phyloP scores from a whole-genome alignment of 2,329 filamentous ascomycete genomes.

The Piedraia hortae region DNA sequence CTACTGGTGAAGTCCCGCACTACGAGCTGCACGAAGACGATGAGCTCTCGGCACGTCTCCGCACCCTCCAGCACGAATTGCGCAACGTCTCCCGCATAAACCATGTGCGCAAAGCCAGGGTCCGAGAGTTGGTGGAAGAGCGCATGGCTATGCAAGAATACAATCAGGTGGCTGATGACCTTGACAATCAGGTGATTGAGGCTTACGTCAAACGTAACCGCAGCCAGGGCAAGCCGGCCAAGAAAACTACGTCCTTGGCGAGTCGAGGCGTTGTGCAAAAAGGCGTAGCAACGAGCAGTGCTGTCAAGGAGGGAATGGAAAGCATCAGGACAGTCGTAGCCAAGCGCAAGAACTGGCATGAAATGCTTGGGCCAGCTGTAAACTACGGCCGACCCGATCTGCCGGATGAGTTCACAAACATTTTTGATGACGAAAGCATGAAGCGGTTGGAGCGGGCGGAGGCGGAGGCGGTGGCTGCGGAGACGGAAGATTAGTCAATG shows the following conservation, averaged over 20 bases:
- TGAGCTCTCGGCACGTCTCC: slow-evolving; percentile 70
- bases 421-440: slow-evolving; percentile 54
- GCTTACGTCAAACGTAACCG: slow-evolving; percentile 90
- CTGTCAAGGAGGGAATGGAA: slow-evolving; percentile 65
- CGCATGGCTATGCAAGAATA: slow-evolving; percentile 94
- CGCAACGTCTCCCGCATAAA: slow-evolving; percentile 67
- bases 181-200: slow-evolving; percentile 80
- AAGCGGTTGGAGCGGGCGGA: slow-evolving; percentile 44
- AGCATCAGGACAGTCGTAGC: slow-evolving; percentile 83
- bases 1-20: slow-evolving; percentile 34
- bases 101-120: slow-evolving; percentile 62
- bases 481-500: too few species aligned
- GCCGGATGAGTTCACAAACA: slow-evolving; percentile 41
- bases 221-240: slow-evolving; percentile 78
- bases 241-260: slow-evolving; percentile 34
- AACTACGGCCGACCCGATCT: slow-evolving; percentile 55
- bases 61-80: slow-evolving; percentile 56
- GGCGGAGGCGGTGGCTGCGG: slow-evolving; percentile 48
- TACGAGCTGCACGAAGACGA: slow-evolving; percentile 83
- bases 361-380: slow-evolving; percentile 74
- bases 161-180: slow-evolving; percentile 82
- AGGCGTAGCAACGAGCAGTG: slow-evolving; percentile 39
- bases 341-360: slow-evolving; percentile 63
- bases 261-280: slow-evolving; percentile 26
- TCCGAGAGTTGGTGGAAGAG: slow-evolving; percentile 70